Evolutionary conservation across 495 filamentous ascomycete species (phyloP), one percentile per base, ranked within the genome.

Genomic region (Tuber umbilicatum): DNA sequence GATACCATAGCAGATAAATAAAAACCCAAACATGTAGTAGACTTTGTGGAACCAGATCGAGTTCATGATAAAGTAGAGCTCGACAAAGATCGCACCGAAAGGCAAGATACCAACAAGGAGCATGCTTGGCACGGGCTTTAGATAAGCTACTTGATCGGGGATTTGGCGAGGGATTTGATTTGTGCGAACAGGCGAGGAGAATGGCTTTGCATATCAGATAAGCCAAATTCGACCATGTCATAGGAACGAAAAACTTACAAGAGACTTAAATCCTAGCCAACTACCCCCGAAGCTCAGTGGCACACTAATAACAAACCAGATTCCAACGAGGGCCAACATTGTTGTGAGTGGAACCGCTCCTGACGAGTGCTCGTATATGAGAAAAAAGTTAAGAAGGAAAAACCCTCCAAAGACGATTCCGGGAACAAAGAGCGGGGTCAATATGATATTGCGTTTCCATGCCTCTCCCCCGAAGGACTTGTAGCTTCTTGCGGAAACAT

Each of bases 1-100:
- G 77, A 99, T 89, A 23, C 92, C 94, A 84, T 96, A 99, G 87
- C 93, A 97, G 71, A 99, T 85, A 86, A 99, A 99, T 55, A 99
- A 87, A 87, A 99, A 99, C 41, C 95, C 95, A 79, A 99, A 99
- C 95, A 99, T 99, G 86, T 99, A 99, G 86, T 99, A 99, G 73
- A 99, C 93, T 86, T 94, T 94, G 86, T 89, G 92, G 84, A 93
- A 94, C 95, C 95, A 99, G 81, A 99, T 93, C 16, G 91, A 94
- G 84, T 90, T 94, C 92, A 97, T 95, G 85, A 99, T 97, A 84
- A 97, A 97, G 87, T 95, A 97, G 21, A 99, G 89, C 84, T 99
- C 96, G 60, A 98, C 93, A 76, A 97, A 97, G 84, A 99, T 97
- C 68, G 95, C 94, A 68, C 91, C 93, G 79, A 99, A 99, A 17